Base-by-base conservation (phyloP, 164 flowering plant genomes). In the Amborella trichopoda region DNA sequence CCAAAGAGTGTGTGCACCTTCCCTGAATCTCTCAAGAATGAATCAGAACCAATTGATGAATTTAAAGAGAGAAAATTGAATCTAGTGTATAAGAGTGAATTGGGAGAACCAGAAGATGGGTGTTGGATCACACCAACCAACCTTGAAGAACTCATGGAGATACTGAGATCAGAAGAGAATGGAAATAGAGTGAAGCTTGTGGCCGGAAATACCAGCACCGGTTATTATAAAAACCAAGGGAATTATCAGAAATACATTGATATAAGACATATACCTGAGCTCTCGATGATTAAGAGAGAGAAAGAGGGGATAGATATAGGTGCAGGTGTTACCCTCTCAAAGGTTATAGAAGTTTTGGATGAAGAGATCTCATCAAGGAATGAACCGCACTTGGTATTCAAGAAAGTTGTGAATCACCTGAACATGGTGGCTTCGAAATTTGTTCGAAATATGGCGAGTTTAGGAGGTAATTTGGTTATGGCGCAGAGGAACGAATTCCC, bases 381-480 rank as follows among this genome's bases (percentile, higher is more conserved):
- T 5, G 60, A 58, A 11, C 47, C 46, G 40, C 53, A 44, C 27
- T 14, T 63, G 24, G 53, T 86, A 27, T 73, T 76, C 32, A 50
- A n/a, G 21, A 86, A 74, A 66, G 59, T 86, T 53, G 81, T 89
- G n/a, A 58, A 59, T 23, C 94, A 90, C 52, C 63, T 90, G 86
- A 83, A 76, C 58, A 90, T 86, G 61, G 62, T 90, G 54, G 96
- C 87, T 53, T 66, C 94, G 11, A 49, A 58, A 6, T 81, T 68
- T 33, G 43, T 91, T 12, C 64, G 98, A 40, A 91, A 91, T 55
- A 70, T 82, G 2, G 98, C 85, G 11, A 91, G 94, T 64, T n/a
- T 86, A 6, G 98, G 96, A 3, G 98, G 98, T 14, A 91, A 91
- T 71, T 59, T 91, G 62, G 71, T 86, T 37, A 75, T 86, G 94